phyloP scores from a whole-genome alignment of 805 yeast genomes.

The fission yeast (Schizosaccharomyces pombe) region ASM294v3 CU329670.1:2175501-2176000 shows the following conservation, averaged over 20 bases:
- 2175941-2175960: neutral
- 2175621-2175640: neutral
- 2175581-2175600: neutral
- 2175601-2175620: neutral
- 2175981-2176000: neutral
- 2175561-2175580: constrained; percentile 1
- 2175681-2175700: constrained; percentile 2
- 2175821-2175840: constrained; percentile 1
- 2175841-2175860: neutral
- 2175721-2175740: constrained; percentile 1
- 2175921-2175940: neutral
- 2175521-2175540: neutral
- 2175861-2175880: constrained; percentile 15
- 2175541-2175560: neutral
- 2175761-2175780: neutral
- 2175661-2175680: constrained; percentile 3
- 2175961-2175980: neutral
- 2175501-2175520: neutral
- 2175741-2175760: neutral
- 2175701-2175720: neutral
- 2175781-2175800: constrained; percentile 4
- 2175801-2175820: constrained; percentile 4
- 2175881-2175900: constrained; percentile 28
- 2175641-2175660: neutral
- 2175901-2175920: constrained; percentile 13